Evolutionary conservation across 2,329 filamentous ascomycete species (phyloP).

Genomic region (Didymella lethalis): DNA sequence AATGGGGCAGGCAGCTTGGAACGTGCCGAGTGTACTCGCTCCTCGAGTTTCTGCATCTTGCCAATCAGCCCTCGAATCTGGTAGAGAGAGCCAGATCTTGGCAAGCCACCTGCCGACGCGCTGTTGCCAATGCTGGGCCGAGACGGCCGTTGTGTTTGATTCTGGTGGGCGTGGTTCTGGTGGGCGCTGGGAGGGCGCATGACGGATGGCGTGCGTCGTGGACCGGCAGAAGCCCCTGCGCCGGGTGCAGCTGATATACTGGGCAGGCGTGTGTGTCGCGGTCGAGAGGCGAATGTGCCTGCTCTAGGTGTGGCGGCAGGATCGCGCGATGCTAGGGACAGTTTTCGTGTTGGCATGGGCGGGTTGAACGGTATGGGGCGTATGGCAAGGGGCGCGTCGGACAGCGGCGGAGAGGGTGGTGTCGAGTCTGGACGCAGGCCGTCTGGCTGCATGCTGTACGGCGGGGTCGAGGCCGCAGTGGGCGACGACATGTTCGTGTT

Average conservation of each 20-base stretch:
- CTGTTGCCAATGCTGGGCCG: slow-evolving; percentile 55
- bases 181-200: slow-evolving; percentile 39
- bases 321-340: slow-evolving; percentile 59
- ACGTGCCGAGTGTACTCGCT: slow-evolving; percentile 87
- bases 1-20: slow-evolving; percentile 88
- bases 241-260: slow-evolving; percentile 63
- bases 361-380: slow-evolving; percentile 52
- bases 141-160: slow-evolving; percentile 40
- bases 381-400: slow-evolving; percentile 75
- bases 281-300: slow-evolving; percentile 52
- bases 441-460: slow-evolving; percentile 68
- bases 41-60: slow-evolving; percentile 96
- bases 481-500: slow-evolving; percentile 87
- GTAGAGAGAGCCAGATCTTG: slow-evolving; percentile 76
- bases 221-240: slow-evolving; percentile 36
- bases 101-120: slow-evolving; percentile 61
- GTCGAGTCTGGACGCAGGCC: slow-evolving; percentile 73
- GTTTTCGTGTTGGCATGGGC: slow-evolving; percentile 50
- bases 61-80: slow-evolving; percentile 94
- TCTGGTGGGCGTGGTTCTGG: slow-evolving; percentile 2
- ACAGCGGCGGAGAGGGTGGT: slow-evolving; percentile 92
- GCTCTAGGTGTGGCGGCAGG: slow-evolving; percentile 63
- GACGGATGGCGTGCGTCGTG: slow-evolving; percentile 57
- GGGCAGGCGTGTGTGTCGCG: slow-evolving; percentile 63
- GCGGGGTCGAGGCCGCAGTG: slow-evolving; percentile 87